Conservation (phyloP, 352 stramenopile species). For the Globisporangium nunn region DNA sequence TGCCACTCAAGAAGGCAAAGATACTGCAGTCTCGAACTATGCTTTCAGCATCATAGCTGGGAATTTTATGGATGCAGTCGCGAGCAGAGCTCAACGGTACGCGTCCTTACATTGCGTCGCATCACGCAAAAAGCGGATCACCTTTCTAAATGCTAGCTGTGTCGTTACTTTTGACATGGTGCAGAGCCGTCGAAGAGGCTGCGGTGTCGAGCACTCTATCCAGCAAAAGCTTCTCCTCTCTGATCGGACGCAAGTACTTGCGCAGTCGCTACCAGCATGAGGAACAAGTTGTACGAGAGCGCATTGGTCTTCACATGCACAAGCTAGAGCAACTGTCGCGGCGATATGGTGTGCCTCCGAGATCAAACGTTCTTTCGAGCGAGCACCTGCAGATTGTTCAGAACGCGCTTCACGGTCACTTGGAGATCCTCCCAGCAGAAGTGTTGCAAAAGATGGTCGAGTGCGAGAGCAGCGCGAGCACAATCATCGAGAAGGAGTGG, state of each 20-base stretch:
- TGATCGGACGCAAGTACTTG: constrained; percentile 36
- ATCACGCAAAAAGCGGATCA: neutral
- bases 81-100: constrained; percentile 30
- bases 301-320: constrained; percentile 26
- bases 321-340: constrained; percentile 34
- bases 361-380: constrained; percentile 31
- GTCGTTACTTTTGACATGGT: neutral
- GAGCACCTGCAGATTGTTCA: constrained; percentile 44
- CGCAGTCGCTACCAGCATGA: constrained; percentile 42
- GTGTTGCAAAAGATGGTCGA: constrained; percentile 54
- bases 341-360: constrained; percentile 40
- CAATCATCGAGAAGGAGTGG: constrained; percentile 49
- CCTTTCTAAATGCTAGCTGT: neutral
- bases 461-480: constrained; percentile 37
- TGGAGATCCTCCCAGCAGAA: constrained; percentile 44
- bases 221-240: constrained; percentile 24
- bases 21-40: constrained; percentile 6
- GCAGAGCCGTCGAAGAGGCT: constrained; percentile 4
- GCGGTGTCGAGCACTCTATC: neutral
- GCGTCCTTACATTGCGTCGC: neutral
- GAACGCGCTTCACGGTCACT: constrained; percentile 46
- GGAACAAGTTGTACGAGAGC: constrained; percentile 30
- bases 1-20: neutral
- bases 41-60: constrained; percentile 9
- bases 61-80: constrained; percentile 16